Base-by-base conservation (phyloP, 2,329 filamentous ascomycete genomes). In the Pleoardoris graminearum region DNA sequence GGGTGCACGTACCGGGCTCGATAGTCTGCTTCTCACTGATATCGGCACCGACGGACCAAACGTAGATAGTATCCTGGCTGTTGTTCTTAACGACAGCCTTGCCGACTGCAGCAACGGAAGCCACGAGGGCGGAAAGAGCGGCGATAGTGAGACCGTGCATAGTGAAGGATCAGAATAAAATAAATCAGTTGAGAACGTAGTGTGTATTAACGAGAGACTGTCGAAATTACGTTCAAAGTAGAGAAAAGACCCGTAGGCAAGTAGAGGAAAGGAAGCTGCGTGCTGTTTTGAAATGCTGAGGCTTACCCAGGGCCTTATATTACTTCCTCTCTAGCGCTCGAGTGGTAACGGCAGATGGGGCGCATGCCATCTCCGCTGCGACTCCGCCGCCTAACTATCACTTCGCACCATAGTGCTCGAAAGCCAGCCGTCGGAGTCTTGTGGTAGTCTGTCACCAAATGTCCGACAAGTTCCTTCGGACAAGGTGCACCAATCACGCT, bases 41-140 rank as follows among this genome's bases (percentile, higher is more conserved):
- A 2, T 59, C 48, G 32, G 53, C 47, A 7, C 60, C 61, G 38
- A 69, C 63, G 7, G 65, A 67, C 63, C 63, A 68, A 7, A 61
- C 49, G 39, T 70, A 67, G 41, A 68, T 59, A 14, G 58, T 52
- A 8, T 27, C 38, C 7, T 53, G 35, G 27, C 60, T 63, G 14
- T 63, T 65, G 55, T 68, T 69, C 32, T 58, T 46, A 1, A 70
- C 57, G 14, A 67, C 46, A 7, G 67, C 66, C 41, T 62, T 65
- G 16, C 66, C 64, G 4, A 60, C 47, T n/a, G 66, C 66, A 12
- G 57, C 41, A 14, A 57, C 65, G 12, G 61, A 61, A 22, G 57
- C 42, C 3, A 55, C 56, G 23, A 67, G 49, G 14, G 60, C 54
- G 30, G 60, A 22, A 32, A 64, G 39, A 12, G 48, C 12, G 23